Conservation (phyloP, 2,329 filamentous ascomycete genomes). For the Penicillium sp. region DNA sequence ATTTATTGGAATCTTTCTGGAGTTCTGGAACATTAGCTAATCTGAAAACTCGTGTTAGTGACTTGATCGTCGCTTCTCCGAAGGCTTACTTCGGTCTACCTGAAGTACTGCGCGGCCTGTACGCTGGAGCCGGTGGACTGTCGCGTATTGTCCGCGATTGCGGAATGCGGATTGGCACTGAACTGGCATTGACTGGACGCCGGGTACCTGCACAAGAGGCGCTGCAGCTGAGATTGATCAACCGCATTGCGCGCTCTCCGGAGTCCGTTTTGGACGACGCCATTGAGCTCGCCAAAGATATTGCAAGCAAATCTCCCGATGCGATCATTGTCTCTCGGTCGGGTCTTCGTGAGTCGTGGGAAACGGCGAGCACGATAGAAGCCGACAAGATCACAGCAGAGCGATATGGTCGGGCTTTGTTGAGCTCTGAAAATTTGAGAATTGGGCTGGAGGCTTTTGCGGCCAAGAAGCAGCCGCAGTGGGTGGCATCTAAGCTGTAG, state of each 20-base stretch:
- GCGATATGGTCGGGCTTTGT: slow-evolving; percentile 79
- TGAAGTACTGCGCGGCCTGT: slow-evolving; percentile 69
- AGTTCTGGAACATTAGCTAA: neutral
- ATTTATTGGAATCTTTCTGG: neutral
- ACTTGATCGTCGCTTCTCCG: slow-evolving; percentile 64
- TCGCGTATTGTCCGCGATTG: slow-evolving; percentile 68
- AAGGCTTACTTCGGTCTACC: slow-evolving; percentile 67
- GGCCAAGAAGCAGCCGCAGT: slow-evolving; percentile 82
- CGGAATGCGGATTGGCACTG: slow-evolving; percentile 67
- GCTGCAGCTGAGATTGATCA: slow-evolving; percentile 45
- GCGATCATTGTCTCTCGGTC: slow-evolving; percentile 70
- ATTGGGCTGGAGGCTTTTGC: slow-evolving; percentile 65
- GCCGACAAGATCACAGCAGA: slow-evolving; percentile 78
- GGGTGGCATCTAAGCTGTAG: slow-evolving; percentile 52
- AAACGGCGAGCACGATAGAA: slow-evolving; percentile 62
- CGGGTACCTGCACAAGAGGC: slow-evolving; percentile 62
- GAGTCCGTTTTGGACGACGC: slow-evolving; percentile 78
- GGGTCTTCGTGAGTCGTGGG: slow-evolving; percentile 71
- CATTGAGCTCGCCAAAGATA: slow-evolving; percentile 59
- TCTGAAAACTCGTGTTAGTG: slow-evolving; percentile 52
- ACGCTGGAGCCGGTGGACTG: slow-evolving; percentile 70
- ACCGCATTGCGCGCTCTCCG: slow-evolving; percentile 54
- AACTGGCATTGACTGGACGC: slow-evolving; percentile 69
- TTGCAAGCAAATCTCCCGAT: slow-evolving; percentile 69
- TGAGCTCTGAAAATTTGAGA: slow-evolving; percentile 90